Percentiles rank a stretch among this genome's conserved stretches.
Conservation (phyloP, 2,329 filamentous ascomycete genomes). For the Ophiocordyceps robertsii region DNA sequence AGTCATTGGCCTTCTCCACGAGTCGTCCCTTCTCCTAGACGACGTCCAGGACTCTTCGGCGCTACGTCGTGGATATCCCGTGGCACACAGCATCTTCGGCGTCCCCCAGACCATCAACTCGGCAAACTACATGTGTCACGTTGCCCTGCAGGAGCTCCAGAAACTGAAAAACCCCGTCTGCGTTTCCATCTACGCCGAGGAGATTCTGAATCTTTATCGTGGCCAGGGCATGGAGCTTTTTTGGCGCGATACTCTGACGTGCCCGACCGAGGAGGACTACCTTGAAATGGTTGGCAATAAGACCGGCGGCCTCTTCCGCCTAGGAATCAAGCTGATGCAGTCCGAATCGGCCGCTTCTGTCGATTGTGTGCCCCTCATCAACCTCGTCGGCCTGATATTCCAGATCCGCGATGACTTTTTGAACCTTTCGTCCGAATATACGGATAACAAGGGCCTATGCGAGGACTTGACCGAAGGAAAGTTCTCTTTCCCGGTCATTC, state of each 20-base stretch:
- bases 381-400: conserved; percentile 72
- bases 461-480: conserved; percentile 96
- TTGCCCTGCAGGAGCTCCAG: conserved; percentile 60
- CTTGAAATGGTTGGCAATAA: conserved; percentile 88
- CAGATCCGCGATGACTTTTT: conserved; percentile 91
- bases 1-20: conserved; percentile 77
- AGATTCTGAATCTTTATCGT: conserved; percentile 71
- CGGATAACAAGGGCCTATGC: conserved; percentile 80
- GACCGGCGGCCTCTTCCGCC: conserved; percentile 72
- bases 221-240: conserved; percentile 87
- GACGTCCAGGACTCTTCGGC: conserved; percentile 76
- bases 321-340: conserved; percentile 82
- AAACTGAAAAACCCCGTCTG: conserved; percentile 54
- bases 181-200: conserved; percentile 63
- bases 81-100: conserved; percentile 75
- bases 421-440: conserved; percentile 73
- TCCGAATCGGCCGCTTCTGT: conserved; percentile 44
- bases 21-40: conserved; percentile 70
- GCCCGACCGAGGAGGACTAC: conserved; percentile 78
- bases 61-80: conserved; percentile 65
- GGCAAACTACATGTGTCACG: conserved; percentile 82
- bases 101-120: conserved; percentile 82
- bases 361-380: conserved; percentile 78
- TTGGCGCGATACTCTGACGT: conserved; percentile 76
- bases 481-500: conserved; percentile 92